Evolutionary conservation across 495 filamentous ascomycete genomes (phyloP), one percentile per base, ranked within the genome.

Genomic region (Lasiosphaeria hispida): DNA sequence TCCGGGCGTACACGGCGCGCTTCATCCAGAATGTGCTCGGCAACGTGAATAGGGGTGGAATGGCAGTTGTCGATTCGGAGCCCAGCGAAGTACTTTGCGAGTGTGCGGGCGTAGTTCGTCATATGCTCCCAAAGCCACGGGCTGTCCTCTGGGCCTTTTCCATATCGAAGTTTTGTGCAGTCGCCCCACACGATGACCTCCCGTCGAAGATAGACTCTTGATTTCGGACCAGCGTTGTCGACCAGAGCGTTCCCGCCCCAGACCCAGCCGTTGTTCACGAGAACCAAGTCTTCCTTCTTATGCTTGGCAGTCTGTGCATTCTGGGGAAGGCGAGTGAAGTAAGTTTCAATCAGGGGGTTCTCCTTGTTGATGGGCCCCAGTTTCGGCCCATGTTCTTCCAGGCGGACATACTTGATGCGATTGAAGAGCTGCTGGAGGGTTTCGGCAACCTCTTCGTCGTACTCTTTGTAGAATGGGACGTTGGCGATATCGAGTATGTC

Each of bases 31-130:
- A 99, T 83, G 69, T 95, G 92, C 69, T 97, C 92, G 1, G 93
- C 95, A 17, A 97, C 90, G 41, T 88, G 87, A 2, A 99, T 71
- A 2, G 95, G 95, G 0, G 95, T 99, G 1, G 95, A 99, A 72
- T 99, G 95, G 63, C 91, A 96, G 69, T 99, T 99, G 73, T 99
- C 95, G 61, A 99, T 96, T 14, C 95, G 88, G 79, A 99, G 96
- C 8, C 90, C 95, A 43, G 83, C 81, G 63, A 99, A 99, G 69
- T 95, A 93, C 68, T 93, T 96, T 42, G 95, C 95, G 83, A 97
- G 91, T 65, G 96, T 79, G 11, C 85, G 84, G 4, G 93, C 94
- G 68, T 99, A 99, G 56, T 86, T 84, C 36, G 87, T 87, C 91
- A 99, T 97, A 70, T 88, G 89, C 6, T 96, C 85, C 95, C 95